These are phyloP conservation scores for Multifurca ochricompacta DNA, from an alignment of 768 basidiomycete species.

Conservation along the genomic window DNA sequence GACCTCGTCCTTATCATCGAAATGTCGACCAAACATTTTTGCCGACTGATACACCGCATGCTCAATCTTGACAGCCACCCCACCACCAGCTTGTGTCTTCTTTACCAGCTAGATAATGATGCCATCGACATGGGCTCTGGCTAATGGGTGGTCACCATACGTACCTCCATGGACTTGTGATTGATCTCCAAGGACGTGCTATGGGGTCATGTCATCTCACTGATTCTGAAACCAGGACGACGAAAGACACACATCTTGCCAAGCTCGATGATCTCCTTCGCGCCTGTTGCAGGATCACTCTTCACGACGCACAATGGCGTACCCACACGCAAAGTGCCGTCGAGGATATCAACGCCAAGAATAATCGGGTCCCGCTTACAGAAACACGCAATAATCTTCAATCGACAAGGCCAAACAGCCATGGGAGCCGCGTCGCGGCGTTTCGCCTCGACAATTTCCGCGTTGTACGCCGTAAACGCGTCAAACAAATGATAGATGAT, in stretches of 20 bases:
- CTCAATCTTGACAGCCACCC: slow-evolving; percentile 98
- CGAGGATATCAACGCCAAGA: slow-evolving; percentile 91
- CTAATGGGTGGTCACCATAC: slow-evolving; percentile 20
- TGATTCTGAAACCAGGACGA: neutral
- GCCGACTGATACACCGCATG: slow-evolving; percentile 93
- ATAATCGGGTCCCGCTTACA: slow-evolving; percentile 97
- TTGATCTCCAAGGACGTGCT: slow-evolving; percentile 98
- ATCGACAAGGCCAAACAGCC: slow-evolving; percentile 93
- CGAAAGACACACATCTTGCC: slow-evolving; percentile 76
- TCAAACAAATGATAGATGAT: slow-evolving; percentile 99
- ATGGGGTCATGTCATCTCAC: slow-evolving; percentile 9
- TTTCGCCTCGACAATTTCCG: slow-evolving; percentile 88
- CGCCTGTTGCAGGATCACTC: slow-evolving; percentile 76
- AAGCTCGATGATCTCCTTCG: slow-evolving; percentile 85
- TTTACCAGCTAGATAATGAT: slow-evolving; percentile 60
- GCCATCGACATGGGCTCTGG: neutral
- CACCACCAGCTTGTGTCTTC: slow-evolving; percentile 89
- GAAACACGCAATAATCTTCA: slow-evolving; percentile 91
- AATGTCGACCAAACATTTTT: slow-evolving; percentile 94
- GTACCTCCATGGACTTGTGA: slow-evolving; percentile 78
- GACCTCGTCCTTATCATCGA: slow-evolving; percentile 91
- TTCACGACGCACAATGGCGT: slow-evolving; percentile 95
- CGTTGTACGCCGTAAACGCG: slow-evolving; percentile 90
- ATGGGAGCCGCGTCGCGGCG: slow-evolving; percentile 85
- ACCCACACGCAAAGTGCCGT: slow-evolving; percentile 83